Base-by-base conservation (phyloP, 1,284 basidiomycete species). In the Heliocybe sulcata region DNA sequence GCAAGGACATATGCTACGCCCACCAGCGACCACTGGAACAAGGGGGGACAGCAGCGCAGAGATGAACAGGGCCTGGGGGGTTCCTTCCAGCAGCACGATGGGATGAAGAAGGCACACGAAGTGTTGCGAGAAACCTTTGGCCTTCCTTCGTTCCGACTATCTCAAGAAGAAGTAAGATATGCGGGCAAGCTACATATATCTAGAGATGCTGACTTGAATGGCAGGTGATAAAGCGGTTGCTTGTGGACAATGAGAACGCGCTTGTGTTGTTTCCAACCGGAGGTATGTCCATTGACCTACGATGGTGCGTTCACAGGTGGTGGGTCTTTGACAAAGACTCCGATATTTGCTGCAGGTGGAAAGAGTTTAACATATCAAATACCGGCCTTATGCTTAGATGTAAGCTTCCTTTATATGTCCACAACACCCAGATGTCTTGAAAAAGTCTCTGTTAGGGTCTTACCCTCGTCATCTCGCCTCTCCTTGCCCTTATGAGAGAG, bases 31-130 rank as follows among this genome's bases (percentile, higher is more conserved):
- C 62, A 64, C 52, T 63, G 69, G 57, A 75, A 75, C 57, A 63
- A 68, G 33, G 63, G 65, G 45, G 67, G 69, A 52, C 65, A 68
- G 60, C 67, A 55, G 58, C 45, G 50, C 55, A 56, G 63, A 45
- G 66, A 68, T 23, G 61, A 62, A n/a, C 60, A 64, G 23, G 58
- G 61, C 42, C 75, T 91, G 16, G 87, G 90, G 60, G 88, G 88
- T 31, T 91, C 90, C 66, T 91, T 91, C 72, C 80, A 85, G 66
- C 83, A 83, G 56, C 83, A 87, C 60, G 81, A 85, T 42, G 50
- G 3, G 4, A 71, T 72, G 70, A 66, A 72, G 45, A 60, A 66
- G 51, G 70, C 69, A 20, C 60, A 61, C 52, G 56, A 65, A 53
- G 58, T 67, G 4, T 60, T 72, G 19, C 60, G 60, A 52, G 64